phyloP scores from a whole-genome alignment of 108 stramenopile species.

The Poteriospumella lacustris region DNA sequence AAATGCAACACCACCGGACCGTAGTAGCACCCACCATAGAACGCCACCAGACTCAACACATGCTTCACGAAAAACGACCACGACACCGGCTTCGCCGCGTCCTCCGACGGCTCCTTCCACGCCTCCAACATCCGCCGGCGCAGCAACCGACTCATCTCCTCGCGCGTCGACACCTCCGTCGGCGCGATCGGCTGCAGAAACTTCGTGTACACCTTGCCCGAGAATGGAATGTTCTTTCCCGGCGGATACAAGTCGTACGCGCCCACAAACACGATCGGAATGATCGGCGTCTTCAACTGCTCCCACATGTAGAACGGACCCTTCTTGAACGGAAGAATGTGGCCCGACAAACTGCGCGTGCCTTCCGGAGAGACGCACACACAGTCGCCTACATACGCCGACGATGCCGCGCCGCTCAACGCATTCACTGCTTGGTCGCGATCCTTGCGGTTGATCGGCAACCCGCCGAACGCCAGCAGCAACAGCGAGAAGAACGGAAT shows the following conservation, averaged over 20 bases:
- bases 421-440: conserved; percentile 13
- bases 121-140: conserved; percentile 18
- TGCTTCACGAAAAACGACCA: neutral
- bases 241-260: conserved; percentile 44
- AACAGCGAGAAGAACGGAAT: conserved; percentile 24
- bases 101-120: neutral
- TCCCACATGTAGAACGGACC: conserved; percentile 49
- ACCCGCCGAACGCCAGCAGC: conserved; percentile 15
- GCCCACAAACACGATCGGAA: conserved; percentile 41
- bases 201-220: conserved; percentile 7
- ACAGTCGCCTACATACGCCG: conserved; percentile 1
- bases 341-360: neutral
- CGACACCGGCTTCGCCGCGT: neutral
- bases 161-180: neutral
- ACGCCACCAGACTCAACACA: neutral
- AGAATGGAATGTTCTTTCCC: neutral
- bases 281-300: conserved; percentile 46
- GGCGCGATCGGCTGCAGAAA: conserved; percentile 13
- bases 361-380: conserved; percentile 14
- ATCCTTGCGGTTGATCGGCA: neutral
- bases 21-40: neutral
- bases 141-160: neutral
- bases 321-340: conserved; percentile 28
- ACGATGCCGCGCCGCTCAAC: neutral
- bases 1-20: neutral